Percentiles rank a stretch among this genome's conserved stretches.
Evolutionary conservation across 306 rosid genomes (phyloP).

Genomic region (Acacia crassicarpa): DNA sequence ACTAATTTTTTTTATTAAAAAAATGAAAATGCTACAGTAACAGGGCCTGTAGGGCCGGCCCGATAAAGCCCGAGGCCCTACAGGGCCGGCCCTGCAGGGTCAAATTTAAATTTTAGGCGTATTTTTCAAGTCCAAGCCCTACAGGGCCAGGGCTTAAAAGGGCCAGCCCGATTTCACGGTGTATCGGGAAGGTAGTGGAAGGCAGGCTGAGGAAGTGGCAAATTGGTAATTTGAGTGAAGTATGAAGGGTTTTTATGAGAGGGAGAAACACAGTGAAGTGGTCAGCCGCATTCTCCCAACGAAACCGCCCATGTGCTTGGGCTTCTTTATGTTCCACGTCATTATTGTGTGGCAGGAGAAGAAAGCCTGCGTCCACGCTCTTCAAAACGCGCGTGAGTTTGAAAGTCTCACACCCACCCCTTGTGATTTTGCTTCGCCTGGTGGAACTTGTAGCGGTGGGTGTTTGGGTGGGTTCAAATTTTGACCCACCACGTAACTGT

Average conservation of each 20-base stretch:
- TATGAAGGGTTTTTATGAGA: not conserved
- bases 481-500: not conserved
- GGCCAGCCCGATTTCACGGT: too few relatives aligned
- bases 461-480: not conserved
- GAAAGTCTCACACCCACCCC: slow-evolving; percentile 33
- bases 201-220: not conserved
- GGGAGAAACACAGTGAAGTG: not conserved
- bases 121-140: too few relatives aligned
- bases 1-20: too few relatives aligned
- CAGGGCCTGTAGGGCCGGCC: too few relatives aligned
- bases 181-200: too few relatives aligned
- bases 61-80: too few relatives aligned
- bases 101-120: too few relatives aligned
- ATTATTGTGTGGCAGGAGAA: not conserved
- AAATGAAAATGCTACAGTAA: too few relatives aligned
- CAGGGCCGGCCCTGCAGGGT: too few relatives aligned
- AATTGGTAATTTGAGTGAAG: not conserved
- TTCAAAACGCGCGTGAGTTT: slow-evolving; percentile 44
- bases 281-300: slow-evolving; percentile 4
- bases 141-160: too few relatives aligned
- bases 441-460: not conserved
- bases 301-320: not conserved
- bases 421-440: not conserved
- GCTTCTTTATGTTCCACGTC: not conserved
- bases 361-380: slow-evolving; percentile 30